phyloP scores from a whole-genome alignment of 768 basidiomycete genomes.

The Podaxis mareebaensis region DNA sequence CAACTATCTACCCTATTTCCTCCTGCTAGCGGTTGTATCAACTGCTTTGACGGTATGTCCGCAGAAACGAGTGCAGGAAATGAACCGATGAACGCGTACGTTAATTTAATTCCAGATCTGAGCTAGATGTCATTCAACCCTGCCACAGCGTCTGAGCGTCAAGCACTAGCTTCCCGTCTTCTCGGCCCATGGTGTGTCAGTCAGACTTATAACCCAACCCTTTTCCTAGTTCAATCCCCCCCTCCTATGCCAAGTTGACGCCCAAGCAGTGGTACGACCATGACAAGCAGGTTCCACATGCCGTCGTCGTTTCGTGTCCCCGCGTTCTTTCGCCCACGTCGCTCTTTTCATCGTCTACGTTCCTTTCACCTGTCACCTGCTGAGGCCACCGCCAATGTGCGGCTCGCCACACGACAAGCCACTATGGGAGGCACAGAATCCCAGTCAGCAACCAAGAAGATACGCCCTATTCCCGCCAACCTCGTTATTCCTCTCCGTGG shows the following conservation, averaged over 20 bases:
- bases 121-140: not conserved
- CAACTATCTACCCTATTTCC: not conserved
- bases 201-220: conserved; percentile 2
- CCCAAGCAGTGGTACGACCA: conserved; percentile 10
- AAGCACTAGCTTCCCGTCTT: conserved; percentile 2
- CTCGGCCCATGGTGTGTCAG: not conserved
- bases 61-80: not conserved
- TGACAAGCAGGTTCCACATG: conserved; percentile 16
- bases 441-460: conserved; percentile 12
- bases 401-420: conserved; percentile 23
- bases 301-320: conserved; percentile 31
- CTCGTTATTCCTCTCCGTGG: conserved; percentile 30
- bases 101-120: not conserved
- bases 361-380: conserved; percentile 42
- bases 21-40: too few species aligned
- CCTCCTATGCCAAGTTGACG: conserved; percentile 7
- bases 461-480: conserved; percentile 20
- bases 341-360: conserved; percentile 40
- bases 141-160: not conserved
- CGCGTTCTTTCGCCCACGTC: conserved; percentile 30
- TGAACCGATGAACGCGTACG: not conserved
- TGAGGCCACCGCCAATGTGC: conserved; percentile 15
- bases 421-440: conserved; percentile 25
- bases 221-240: not conserved
- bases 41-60: not conserved